These are phyloP conservation scores for Mycogone perniciosa DNA, from an alignment of 2,329 filamentous ascomycete species.

Conservation along the genomic window DNA sequence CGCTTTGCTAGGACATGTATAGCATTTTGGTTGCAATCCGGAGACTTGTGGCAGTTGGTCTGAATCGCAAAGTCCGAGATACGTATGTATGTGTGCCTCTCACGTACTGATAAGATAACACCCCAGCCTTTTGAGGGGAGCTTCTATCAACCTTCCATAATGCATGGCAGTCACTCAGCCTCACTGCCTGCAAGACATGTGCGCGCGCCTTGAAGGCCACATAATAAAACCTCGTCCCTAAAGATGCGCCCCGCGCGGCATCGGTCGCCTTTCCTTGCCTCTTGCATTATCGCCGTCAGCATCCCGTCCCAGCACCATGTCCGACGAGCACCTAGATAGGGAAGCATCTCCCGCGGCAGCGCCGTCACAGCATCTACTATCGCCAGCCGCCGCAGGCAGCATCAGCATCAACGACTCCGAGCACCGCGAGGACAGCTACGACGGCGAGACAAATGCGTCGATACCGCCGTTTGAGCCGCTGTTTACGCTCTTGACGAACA, in stretches of 20 bases:
- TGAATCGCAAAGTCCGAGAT: background rate
- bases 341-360: slow-evolving; percentile 4
- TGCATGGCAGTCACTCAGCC: slow-evolving; percentile 9
- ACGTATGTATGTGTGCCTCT: background rate
- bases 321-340: slow-evolving; percentile 7
- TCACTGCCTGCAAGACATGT: background rate
- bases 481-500: slow-evolving; percentile 79
- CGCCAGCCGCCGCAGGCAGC: slow-evolving; percentile 1
- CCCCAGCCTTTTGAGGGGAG: background rate
- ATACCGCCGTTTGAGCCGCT: slow-evolving; percentile 62
- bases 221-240: background rate
- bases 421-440: slow-evolving; percentile 5
- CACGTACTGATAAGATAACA: slow-evolving; percentile 13
- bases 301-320: slow-evolving; percentile 11
- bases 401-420: slow-evolving; percentile 13
- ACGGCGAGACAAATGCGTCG: slow-evolving; percentile 11
- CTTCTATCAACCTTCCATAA: background rate
- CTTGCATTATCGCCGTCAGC: background rate
- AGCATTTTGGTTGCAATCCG: no score
- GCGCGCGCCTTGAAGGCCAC: background rate
- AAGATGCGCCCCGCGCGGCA: slow-evolving; percentile 11
- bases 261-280: slow-evolving; percentile 3
- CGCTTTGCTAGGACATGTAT: no score
- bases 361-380: background rate
- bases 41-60: no score